A percentile compares a stretch with the other conserved stretches of the same genome.
Evolutionary conservation across 371 early-diverging fungal species (phyloP).

Genomic region (Mortierella sp.): DNA sequence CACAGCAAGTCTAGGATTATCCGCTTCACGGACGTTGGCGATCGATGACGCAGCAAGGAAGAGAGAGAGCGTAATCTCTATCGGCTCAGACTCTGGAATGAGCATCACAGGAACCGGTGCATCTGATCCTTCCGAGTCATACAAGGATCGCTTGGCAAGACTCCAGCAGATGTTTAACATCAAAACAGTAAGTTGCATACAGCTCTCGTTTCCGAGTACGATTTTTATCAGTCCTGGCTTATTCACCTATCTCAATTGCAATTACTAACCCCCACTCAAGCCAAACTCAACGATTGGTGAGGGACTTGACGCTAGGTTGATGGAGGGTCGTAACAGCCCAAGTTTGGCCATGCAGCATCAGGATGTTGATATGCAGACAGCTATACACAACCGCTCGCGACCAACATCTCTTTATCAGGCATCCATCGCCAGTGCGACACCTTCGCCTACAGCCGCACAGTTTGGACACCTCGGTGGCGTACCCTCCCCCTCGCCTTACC

Average conservation of each 20-base stretch:
- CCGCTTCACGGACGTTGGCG: constrained; percentile 13
- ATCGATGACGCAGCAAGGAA: constrained; percentile 27
- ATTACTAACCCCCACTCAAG: constrained; percentile 9
- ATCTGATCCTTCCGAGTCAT: constrained; percentile 40
- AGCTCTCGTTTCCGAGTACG: not conserved
- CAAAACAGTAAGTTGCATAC: constrained; percentile 28
- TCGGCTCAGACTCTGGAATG: constrained; percentile 11
- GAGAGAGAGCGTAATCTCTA: constrained; percentile 41
- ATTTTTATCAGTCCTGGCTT: no score
- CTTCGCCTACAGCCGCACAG: constrained; percentile 23
- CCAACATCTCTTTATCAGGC: constrained; percentile 43
- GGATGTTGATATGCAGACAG: constrained; percentile 38
- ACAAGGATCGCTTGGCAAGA: constrained; percentile 61
- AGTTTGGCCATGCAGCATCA: constrained; percentile 32
- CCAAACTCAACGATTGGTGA: constrained; percentile 34
- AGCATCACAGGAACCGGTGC: constrained; percentile 1
- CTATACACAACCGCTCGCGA: constrained; percentile 50
- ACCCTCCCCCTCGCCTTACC: constrained; percentile 20
- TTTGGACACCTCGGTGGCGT: constrained; percentile 15
- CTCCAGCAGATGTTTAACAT: constrained; percentile 74
- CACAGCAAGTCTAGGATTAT: constrained; percentile 8
- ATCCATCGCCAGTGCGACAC: not conserved
- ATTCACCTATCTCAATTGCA: no score
- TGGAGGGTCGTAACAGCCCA: constrained; percentile 43
- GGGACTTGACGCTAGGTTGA: constrained; percentile 16